Evolutionary conservation across 257 asterid species (phyloP), one percentile per base, ranked within the genome.

Genomic region (Penstemon newberryi): DNA sequence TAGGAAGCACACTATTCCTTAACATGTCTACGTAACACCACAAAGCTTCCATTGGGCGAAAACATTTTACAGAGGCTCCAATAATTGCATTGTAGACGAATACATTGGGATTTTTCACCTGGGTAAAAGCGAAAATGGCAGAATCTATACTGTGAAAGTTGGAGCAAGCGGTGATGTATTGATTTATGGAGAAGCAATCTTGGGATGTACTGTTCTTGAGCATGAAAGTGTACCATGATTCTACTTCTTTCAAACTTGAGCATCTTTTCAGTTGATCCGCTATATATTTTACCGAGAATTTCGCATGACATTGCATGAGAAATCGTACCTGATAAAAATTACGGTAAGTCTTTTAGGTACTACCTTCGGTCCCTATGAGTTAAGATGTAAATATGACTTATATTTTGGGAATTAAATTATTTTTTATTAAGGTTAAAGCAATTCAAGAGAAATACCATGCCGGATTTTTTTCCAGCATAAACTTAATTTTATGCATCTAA

Each of bases 121-220:
- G 85, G 65, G 82, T 13, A 74, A 88, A 88, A 55, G 89, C 80
- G 38, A 74, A 71, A 65, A 63, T 6, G 4, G 96, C 87, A 61
- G 81, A 81, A 67, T 85, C 76, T 5, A 75, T 56, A 45, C 41
- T n/a, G 60, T 65, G 75, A 56, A 80, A 49, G 13, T 44, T 71
- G 84, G 96, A 80, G 76, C 88, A 89, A 38, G 90, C 82, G 11
- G 86, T 73, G 57, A 90, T 82, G 75, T 78, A 88, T 63, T 88
- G 92, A 62, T 90, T 90, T 67, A 83, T 67, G 79, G 85, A 62
- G 77, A 91, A 86, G 69, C 91, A 86, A 73, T 91, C 92, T 79
- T 83, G 85, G 53, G 74, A 62, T 33, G 84, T 56, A 67, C 78
- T 75, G 73, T 52, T 75, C 72, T 86, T 90, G 73, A 80, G 72